Evolutionary conservation across 441 rosid species (phyloP).

Genomic region (Hura crepitans): DNA sequence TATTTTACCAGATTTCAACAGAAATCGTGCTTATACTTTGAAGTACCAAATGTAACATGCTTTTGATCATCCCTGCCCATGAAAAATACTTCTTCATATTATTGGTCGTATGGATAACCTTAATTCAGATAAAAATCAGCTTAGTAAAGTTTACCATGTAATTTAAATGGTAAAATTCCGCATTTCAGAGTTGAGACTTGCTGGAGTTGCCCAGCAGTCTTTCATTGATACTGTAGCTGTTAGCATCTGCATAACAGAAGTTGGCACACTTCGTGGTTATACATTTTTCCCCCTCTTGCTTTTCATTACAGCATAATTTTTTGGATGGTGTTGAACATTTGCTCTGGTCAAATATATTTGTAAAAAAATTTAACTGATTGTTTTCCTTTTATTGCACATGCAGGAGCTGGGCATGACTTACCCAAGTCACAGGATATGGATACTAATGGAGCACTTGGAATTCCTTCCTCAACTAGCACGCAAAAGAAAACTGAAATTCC

Average conservation of each 20-base stretch:
- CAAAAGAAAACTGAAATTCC: conserved; percentile 37
- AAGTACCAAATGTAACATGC: too few relatives aligned
- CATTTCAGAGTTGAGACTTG: neutral
- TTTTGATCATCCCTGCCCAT: too few relatives aligned
- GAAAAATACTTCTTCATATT: too few relatives aligned
- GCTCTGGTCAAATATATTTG: neutral
- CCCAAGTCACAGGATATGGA: conserved; percentile 35
- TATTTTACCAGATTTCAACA: neutral
- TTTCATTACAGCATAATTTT: neutral
- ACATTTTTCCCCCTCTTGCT: neutral
- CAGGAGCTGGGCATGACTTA: conserved; percentile 39
- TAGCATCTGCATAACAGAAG: neutral
- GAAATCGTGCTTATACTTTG: too few relatives aligned
- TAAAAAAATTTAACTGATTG: conserved; percentile 8
- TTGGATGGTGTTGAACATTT: conserved; percentile 2
- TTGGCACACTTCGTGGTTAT: neutral
- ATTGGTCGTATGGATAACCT: neutral
- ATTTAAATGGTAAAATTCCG: neutral
- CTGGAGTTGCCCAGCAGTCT: neutral
- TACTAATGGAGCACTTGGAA: conserved; percentile 28
- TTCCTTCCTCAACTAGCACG: conserved; percentile 32
- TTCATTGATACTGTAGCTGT: neutral
- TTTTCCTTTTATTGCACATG: conserved; percentile 19
- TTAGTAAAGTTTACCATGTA: neutral
- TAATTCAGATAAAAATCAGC: neutral